These are phyloP conservation scores for Starmera pachycereana DNA, from an alignment of 805 yeast species.

Conservation along the genomic window DNA sequence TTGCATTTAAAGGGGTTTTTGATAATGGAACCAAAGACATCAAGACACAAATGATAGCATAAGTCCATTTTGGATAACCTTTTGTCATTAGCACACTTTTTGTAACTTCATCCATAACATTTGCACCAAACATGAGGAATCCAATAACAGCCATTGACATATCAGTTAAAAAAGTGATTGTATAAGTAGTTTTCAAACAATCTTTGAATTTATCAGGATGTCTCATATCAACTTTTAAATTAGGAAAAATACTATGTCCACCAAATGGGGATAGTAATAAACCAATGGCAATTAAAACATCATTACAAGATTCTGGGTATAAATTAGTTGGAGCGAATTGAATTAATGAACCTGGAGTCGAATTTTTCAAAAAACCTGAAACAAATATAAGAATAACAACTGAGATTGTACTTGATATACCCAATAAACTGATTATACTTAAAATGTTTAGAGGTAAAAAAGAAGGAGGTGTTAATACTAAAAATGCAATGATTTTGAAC, in stretches of 20 bases:
- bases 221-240: slow-evolving; percentile 61
- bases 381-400: slow-evolving; percentile 47
- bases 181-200: slow-evolving; percentile 48
- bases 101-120: slow-evolving; percentile 64
- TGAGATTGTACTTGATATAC: slow-evolving; percentile 60
- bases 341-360: slow-evolving; percentile 67
- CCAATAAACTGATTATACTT: slow-evolving; percentile 58
- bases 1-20: slow-evolving; percentile 72
- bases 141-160: slow-evolving; percentile 57
- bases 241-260: slow-evolving; percentile 76
- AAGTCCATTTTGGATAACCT: slow-evolving; percentile 59
- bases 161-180: slow-evolving; percentile 51
- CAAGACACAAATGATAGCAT: slow-evolving; percentile 47
- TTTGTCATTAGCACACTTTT: slow-evolving; percentile 55
- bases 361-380: slow-evolving; percentile 52
- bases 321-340: slow-evolving; percentile 54
- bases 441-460: slow-evolving; percentile 67
- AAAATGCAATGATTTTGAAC: slow-evolving; percentile 59
- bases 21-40: slow-evolving; percentile 82
- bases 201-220: slow-evolving; percentile 45
- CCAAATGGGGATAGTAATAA: slow-evolving; percentile 76
- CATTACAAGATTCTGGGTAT: slow-evolving; percentile 46
- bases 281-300: slow-evolving; percentile 52
- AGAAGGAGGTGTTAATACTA: slow-evolving; percentile 71
- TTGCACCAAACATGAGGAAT: slow-evolving; percentile 71